Percentiles rank a stretch among this genome's conserved stretches.
These are phyloP conservation scores for Lepiota venenata DNA, from an alignment of 768 basidiomycete genomes.

Conservation along the genomic window DNA sequence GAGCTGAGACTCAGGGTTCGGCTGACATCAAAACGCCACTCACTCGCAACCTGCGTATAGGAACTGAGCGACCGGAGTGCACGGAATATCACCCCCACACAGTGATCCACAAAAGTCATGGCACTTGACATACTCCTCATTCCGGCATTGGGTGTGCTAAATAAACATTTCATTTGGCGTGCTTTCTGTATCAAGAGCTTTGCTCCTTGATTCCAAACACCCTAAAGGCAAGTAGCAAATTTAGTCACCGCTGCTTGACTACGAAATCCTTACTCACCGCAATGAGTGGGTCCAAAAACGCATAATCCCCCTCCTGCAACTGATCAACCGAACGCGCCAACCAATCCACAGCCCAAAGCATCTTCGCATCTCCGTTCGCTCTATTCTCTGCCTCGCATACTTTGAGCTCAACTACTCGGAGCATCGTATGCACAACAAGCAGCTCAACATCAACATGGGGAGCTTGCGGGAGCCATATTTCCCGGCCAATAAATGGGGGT, in stretches of 20 bases:
- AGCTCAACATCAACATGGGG: slow-evolving; percentile 38
- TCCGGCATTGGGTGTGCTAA: background rate
- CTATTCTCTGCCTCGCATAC: slow-evolving; percentile 2
- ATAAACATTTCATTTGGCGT: slow-evolving; percentile 43
- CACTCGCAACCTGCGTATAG: slow-evolving; percentile 11
- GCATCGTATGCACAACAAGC: slow-evolving; percentile 45
- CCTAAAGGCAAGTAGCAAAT: background rate
- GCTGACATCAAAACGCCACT: background rate
- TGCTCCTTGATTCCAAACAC: slow-evolving; percentile 22
- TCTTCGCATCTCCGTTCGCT: slow-evolving; percentile 20
- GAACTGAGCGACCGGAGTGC: slow-evolving; percentile 8
- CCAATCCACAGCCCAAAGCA: slow-evolving; percentile 40
- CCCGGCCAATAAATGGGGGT: slow-evolving; percentile 34
- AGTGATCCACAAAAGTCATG: slow-evolving; percentile 6
- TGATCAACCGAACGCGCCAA: slow-evolving; percentile 43
- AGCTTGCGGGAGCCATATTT: slow-evolving; percentile 27
- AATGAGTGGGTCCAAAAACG: slow-evolving; percentile 50
- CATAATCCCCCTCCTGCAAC: slow-evolving; percentile 47
- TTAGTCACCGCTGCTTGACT: background rate
- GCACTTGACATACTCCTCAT: slow-evolving; percentile 4
- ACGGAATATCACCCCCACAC: slow-evolving; percentile 9
- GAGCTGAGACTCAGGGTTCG: background rate
- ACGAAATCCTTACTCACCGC: slow-evolving; percentile 34
- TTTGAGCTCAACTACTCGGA: slow-evolving; percentile 45
- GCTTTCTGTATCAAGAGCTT: slow-evolving; percentile 57